Evolutionary conservation across 2,329 filamentous ascomycete species (phyloP), one percentile per base, ranked within the genome.

Genomic region (Colletotrichum sp.): DNA sequence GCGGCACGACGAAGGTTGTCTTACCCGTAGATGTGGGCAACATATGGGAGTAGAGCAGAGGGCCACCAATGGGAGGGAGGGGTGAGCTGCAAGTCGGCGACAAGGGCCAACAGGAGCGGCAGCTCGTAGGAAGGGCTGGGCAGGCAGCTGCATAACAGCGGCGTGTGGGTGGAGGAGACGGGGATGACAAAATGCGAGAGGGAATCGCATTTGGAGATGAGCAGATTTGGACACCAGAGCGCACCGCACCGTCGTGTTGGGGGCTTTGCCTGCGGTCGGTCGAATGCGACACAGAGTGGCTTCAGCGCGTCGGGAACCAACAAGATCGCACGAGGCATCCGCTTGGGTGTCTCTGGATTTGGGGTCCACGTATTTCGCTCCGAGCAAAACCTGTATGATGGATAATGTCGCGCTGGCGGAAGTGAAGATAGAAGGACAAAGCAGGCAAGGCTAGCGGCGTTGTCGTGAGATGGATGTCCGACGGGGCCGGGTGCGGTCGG

Each of bases 1-100:
- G 70, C 74, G 64, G 74, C 74, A 74, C 70, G 59, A 60, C 44
- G 64, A 60, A 49, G 74, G n/a, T 34, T 74, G 74, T 76, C 70
- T 69, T 76, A 62, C 59, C 44, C 30, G 66, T 39, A 21, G 34
- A 32, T 52, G 49, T 69, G 74, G 70, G 30, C 70, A 52, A 60
- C 8, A 30, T 44, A 49, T 64, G 70, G 63, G n/a, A 67, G 72
- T 18, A 65, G 49, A 15, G 18, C 32, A 34, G 59, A 65, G 30
- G 44, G 65, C 74, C 71, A 65, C 71, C 70, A 76, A 74, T 76
- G 16, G 60, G 65, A 64, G 5, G 15, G 12, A 60, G 21, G 32
- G n/a, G 24, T 26, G 24, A 18, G 57, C 64, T 76, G 74, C 70
- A 60, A 39, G 44, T 62, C 32, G 36, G 64, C 15, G 44, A 74